Conservation (phyloP, 805 yeast species). For the Grigorovia humatica region DNA sequence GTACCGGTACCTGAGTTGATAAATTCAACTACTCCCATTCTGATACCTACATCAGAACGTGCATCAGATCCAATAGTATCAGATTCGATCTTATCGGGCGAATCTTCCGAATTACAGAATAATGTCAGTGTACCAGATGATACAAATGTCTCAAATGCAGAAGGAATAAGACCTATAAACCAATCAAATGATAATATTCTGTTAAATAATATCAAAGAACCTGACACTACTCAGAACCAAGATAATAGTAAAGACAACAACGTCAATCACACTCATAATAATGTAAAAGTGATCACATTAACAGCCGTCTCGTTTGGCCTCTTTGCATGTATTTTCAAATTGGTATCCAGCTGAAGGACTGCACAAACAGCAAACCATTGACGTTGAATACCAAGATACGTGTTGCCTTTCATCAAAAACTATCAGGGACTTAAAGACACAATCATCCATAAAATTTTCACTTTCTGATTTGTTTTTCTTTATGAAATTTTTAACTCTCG, state of each 20-base stretch:
- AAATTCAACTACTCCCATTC: background rate
- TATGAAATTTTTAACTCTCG: background rate
- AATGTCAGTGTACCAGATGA: background rate
- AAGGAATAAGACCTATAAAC: background rate
- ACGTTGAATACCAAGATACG: no score
- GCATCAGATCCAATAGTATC: background rate
- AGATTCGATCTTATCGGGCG: background rate
- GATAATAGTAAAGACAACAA: no score
- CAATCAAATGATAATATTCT: background rate
- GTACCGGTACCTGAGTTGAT: no score
- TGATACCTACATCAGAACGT: background rate
- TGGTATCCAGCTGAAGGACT: background rate
- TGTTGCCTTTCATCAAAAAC: no score
- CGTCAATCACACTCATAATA: background rate
- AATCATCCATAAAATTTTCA: no score
- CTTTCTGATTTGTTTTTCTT: no score
- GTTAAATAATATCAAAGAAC: background rate
- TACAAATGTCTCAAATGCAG: background rate
- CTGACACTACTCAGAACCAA: background rate
- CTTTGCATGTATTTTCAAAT: conserved; percentile 1
- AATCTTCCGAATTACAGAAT: background rate
- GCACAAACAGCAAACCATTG: no score
- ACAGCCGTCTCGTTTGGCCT: conserved; percentile 8
- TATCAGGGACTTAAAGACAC: no score
- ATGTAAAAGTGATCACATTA: background rate